Evolutionary conservation across 768 basidiomycete genomes (phyloP).

Genomic region (Suillus discolor): DNA sequence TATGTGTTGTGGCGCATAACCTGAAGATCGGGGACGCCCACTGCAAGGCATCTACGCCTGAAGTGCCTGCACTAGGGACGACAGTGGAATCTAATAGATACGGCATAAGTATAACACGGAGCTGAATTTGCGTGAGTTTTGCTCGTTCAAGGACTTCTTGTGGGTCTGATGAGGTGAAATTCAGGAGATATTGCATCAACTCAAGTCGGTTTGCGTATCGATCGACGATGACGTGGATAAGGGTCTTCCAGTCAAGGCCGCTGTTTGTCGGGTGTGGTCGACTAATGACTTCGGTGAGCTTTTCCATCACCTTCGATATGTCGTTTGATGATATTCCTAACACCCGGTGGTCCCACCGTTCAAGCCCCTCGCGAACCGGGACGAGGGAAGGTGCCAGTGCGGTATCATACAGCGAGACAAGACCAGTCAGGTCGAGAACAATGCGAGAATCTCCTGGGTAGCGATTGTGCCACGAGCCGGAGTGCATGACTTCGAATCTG

Average conservation of each 20-base stretch:
- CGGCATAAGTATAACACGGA: conserved; percentile 20
- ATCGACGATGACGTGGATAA: conserved; percentile 40
- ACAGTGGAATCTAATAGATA: conserved; percentile 16
- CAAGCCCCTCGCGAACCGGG: conserved; percentile 14
- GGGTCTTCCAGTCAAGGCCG: conserved; percentile 45
- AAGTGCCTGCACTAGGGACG: conserved; percentile 6
- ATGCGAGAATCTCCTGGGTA: conserved; percentile 30
- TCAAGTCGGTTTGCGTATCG: conserved; percentile 49
- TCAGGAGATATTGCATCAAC: conserved; percentile 39
- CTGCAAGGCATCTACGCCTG: conserved; percentile 4
- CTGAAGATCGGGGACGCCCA: conserved; percentile 16
- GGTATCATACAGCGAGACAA: conserved; percentile 31
- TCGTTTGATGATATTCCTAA: conserved; percentile 18
- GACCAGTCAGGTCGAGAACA: conserved; percentile 21
- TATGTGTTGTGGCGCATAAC: conserved; percentile 15
- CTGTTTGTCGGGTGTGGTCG: conserved; percentile 20
- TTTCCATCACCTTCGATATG: conserved; percentile 6
- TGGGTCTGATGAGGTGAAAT: conserved; percentile 18
- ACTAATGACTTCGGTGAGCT: conserved; percentile 11
- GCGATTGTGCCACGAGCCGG: conserved; percentile 27
- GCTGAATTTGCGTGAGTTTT: conserved; percentile 17
- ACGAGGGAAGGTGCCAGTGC: conserved; percentile 21
- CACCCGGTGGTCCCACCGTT: conserved; percentile 25
- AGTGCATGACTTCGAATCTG: conserved; percentile 16
- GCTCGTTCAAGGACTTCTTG: conserved; percentile 14